These are phyloP conservation scores for Cercospora brassicicola DNA, from an alignment of 2,329 filamentous ascomycete species.

Conservation along the genomic window DNA sequence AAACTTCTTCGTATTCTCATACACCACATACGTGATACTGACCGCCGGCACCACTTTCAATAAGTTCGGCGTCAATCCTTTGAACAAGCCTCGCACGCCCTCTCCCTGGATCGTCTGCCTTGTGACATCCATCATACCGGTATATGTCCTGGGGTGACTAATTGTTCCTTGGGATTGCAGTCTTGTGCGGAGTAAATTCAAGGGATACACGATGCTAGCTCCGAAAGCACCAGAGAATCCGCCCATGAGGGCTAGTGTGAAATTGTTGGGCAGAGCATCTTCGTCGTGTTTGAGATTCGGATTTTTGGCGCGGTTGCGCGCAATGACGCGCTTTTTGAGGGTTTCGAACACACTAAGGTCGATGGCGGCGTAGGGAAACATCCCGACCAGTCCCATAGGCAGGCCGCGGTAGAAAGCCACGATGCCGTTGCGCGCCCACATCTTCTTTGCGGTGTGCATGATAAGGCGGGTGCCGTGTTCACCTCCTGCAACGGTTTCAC, in stretches of 20 bases:
- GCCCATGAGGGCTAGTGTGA: constrained; percentile 83
- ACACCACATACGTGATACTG: constrained; percentile 88
- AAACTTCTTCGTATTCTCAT: constrained; percentile 81
- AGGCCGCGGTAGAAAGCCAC: constrained; percentile 84
- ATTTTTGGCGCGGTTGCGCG: constrained; percentile 60
- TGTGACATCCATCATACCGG: constrained; percentile 85
- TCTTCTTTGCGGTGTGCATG: constrained; percentile 77
- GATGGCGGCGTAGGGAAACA: constrained; percentile 97
- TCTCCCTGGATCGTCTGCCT: constrained; percentile 79
- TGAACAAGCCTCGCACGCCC: constrained; percentile 84
- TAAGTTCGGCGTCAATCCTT: constrained; percentile 90
- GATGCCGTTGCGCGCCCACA: constrained; percentile 75
- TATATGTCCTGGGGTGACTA: constrained; percentile 81
- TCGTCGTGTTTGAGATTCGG: constrained; percentile 71
- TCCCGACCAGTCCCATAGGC: constrained; percentile 88
- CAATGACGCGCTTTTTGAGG: constrained; percentile 73
- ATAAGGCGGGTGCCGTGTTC: constrained; percentile 81
- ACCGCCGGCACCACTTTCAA: constrained; percentile 95
- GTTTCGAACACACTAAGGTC: constrained; percentile 95
- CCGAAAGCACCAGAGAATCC: constrained; percentile 89
- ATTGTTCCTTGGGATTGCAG: constrained; percentile 86
- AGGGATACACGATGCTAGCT: constrained; percentile 88
- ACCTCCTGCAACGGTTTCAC: constrained; percentile 85
- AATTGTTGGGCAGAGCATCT: constrained; percentile 71
- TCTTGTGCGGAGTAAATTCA: constrained; percentile 88